A percentile compares a stretch with the other conserved stretches of the same genome.
These are phyloP conservation scores for Lotmaria passim DNA, from an alignment of 208 protist species.

Conservation along the genomic window DNA sequence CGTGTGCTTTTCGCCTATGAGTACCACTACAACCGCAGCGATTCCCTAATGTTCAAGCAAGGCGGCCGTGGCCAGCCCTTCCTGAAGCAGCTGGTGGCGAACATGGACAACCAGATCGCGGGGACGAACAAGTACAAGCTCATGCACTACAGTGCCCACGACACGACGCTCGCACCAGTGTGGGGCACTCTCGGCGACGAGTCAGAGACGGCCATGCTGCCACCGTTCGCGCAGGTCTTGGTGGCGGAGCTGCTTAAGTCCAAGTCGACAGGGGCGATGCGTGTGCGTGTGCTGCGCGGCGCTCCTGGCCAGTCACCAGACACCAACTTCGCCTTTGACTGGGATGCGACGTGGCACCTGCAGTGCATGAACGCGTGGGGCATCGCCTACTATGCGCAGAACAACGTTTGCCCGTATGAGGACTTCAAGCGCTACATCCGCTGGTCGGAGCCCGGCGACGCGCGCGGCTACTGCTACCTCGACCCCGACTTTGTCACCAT, in stretches of 20 bases:
- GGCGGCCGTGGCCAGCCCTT: slow-evolving; percentile 57
- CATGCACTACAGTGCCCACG: slow-evolving; percentile 70
- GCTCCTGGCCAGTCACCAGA: slow-evolving; percentile 49
- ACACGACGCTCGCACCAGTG: slow-evolving; percentile 50
- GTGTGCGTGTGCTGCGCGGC: slow-evolving; percentile 57
- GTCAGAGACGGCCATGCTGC: slow-evolving; percentile 47
- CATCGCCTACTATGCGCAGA: slow-evolving; percentile 39
- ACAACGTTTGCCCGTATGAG: slow-evolving; percentile 52
- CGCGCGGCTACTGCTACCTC: slow-evolving; percentile 59
- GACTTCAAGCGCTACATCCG: slow-evolving; percentile 60
- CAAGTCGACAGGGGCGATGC: slow-evolving; percentile 22
- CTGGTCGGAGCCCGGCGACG: slow-evolving; percentile 44
- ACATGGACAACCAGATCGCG: slow-evolving; percentile 38
- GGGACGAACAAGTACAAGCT: slow-evolving; percentile 50
- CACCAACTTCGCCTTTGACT: slow-evolving; percentile 38
- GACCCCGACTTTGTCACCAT: slow-evolving; percentile 35
- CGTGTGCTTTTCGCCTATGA: slow-evolving; percentile 33
- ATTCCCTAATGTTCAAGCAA: slow-evolving; percentile 40
- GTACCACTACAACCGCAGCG: slow-evolving; percentile 46
- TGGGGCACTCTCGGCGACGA: slow-evolving; percentile 57
- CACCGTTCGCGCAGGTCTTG: slow-evolving; percentile 62
- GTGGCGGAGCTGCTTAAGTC: slow-evolving; percentile 68
- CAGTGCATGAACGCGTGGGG: slow-evolving; percentile 53
- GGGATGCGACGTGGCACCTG: slow-evolving; percentile 45
- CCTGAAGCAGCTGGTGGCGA: slow-evolving; percentile 45